Evolutionary conservation across 805 yeast genomes (phyloP).

Genomic region (Tetrapisispora pingtungensis): DNA sequence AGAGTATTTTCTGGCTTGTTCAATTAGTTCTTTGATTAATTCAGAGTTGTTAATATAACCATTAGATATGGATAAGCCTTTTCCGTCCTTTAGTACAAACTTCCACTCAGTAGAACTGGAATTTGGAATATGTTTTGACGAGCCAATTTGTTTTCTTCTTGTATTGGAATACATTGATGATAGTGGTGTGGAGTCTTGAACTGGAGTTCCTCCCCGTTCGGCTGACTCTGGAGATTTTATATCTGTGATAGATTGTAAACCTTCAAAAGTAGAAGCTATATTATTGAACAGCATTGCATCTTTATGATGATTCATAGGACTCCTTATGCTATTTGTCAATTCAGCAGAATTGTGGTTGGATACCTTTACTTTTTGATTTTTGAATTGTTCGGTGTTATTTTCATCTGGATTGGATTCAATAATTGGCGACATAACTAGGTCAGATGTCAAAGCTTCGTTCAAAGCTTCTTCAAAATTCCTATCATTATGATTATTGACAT

Average conservation of each 20-base stretch:
- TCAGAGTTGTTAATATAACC: conserved; percentile 47
- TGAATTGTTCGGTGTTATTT: too few species aligned
- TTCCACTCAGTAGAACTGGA: conserved; percentile 47
- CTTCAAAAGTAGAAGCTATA: conserved; percentile 1
- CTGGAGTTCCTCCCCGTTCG: background rate
- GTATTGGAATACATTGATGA: background rate
- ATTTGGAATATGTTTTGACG: conserved; percentile 1
- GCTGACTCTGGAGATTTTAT: conserved; percentile 3
- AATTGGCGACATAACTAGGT: too few species aligned
- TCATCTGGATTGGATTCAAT: background rate
- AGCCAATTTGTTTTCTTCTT: background rate
- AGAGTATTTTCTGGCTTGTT: conserved; percentile 48
- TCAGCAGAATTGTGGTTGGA: too few species aligned
- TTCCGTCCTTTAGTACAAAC: conserved; percentile 40
- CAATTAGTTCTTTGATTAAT: conserved; percentile 46
- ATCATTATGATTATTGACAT: too few species aligned
- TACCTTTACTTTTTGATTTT: too few species aligned
- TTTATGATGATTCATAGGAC: background rate
- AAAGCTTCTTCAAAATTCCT: too few species aligned
- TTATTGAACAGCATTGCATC: background rate
- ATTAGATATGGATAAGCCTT: conserved; percentile 36
- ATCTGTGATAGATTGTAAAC: background rate
- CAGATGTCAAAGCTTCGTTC: too few species aligned
- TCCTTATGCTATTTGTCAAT: too few species aligned
- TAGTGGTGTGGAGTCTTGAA: background rate